Evolutionary conservation across 23 red algal species (phyloP).

Genomic region (Gracilaria domingensis): DNA sequence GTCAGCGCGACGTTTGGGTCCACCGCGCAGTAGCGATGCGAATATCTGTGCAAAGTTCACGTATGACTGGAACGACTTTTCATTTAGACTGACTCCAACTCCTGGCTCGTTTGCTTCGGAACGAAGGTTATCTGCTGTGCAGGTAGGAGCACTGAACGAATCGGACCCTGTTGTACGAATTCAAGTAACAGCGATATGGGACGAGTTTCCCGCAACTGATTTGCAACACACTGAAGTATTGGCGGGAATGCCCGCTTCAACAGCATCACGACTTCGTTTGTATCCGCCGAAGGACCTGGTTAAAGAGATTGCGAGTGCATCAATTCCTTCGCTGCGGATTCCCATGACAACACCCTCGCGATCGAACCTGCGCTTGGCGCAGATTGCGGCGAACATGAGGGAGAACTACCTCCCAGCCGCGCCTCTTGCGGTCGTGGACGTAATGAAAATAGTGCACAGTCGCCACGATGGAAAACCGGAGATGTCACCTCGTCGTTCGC

Average conservation of each 20-base stretch:
- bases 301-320: slow-evolving; percentile 38
- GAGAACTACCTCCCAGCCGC: slow-evolving; percentile 44
- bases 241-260: slow-evolving; percentile 55
- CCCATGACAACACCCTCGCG: slow-evolving; percentile 35
- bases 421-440: slow-evolving; percentile 54
- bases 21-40: slow-evolving; percentile 34
- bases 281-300: slow-evolving; percentile 37
- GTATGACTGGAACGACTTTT: slow-evolving; percentile 76
- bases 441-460: slow-evolving; percentile 24
- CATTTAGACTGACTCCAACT: slow-evolving; percentile 65
- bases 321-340: slow-evolving; percentile 61
- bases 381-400: slow-evolving; percentile 34
- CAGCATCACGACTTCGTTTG: slow-evolving; percentile 47
- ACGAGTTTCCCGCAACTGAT: slow-evolving; percentile 39
- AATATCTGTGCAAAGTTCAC: slow-evolving; percentile 55
- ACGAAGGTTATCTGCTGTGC: slow-evolving; percentile 35
- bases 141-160: slow-evolving; percentile 30
- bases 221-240: slow-evolving; percentile 36
- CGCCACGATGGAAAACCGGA: neutral
- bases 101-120: slow-evolving; percentile 64
- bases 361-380: slow-evolving; percentile 29
- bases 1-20: slow-evolving; percentile 42
- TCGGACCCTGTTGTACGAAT: slow-evolving; percentile 48
- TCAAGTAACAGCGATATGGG: slow-evolving; percentile 63
- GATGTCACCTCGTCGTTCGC: neutral